Percentiles rank a stretch among this genome's conserved stretches.
These are phyloP conservation scores for Panicum virgatum DNA, from an alignment of 202 grass and related monocot genomes.

Conservation along the genomic window DNA sequence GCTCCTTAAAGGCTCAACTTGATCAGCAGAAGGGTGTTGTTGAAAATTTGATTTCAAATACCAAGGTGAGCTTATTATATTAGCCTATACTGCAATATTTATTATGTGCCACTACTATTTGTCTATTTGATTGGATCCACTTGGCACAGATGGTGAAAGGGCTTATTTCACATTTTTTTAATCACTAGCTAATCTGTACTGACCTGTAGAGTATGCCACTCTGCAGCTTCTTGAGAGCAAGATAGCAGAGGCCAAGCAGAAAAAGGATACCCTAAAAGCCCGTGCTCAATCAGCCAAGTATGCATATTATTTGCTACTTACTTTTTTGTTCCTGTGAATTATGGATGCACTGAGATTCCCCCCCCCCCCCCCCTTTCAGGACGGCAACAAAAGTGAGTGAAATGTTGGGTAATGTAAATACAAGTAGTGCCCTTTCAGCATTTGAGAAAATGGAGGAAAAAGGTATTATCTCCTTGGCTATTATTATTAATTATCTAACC, in stretches of 20 bases:
- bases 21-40: slow-evolving; percentile 67
- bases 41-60: slow-evolving; percentile 73
- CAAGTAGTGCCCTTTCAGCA: slow-evolving; percentile 86
- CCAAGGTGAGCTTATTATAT: slow-evolving; percentile 47
- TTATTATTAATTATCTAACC: background rate
- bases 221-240: slow-evolving; percentile 93
- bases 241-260: slow-evolving; percentile 89
- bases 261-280: slow-evolving; percentile 98
- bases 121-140: background rate
- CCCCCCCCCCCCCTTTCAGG: slow-evolving; percentile 50
- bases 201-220: slow-evolving; percentile 14
- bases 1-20: slow-evolving; percentile 69
- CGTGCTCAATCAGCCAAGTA: slow-evolving; percentile 99
- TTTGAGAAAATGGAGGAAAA: slow-evolving; percentile 99
- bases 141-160: background rate
- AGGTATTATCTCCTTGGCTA: slow-evolving; percentile 39
- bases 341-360: slow-evolving; percentile 10
- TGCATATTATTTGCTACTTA: slow-evolving; percentile 20
- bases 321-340: background rate
- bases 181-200: background rate
- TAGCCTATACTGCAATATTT: background rate
- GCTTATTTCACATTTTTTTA: background rate
- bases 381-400: slow-evolving; percentile 96
- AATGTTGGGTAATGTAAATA: slow-evolving; percentile 97
- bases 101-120: background rate